Evolutionary conservation across 2,329 filamentous ascomycete species (phyloP), one percentile per base, ranked within the genome.

Genomic region (Hymenoscyphus albidus): DNA sequence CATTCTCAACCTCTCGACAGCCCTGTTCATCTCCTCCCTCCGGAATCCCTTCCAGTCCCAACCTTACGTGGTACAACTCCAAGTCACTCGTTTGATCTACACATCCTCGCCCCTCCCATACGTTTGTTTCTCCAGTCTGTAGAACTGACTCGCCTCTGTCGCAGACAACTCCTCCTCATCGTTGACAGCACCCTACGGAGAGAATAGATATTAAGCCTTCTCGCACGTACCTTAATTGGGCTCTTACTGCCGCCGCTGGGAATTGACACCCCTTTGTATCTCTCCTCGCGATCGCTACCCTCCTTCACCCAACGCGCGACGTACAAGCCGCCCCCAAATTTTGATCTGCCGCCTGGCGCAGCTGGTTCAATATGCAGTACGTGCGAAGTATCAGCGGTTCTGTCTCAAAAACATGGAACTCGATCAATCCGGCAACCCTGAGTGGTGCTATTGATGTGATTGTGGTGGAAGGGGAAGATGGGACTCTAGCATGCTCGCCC

Each of bases 371-470:
- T 42, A 98, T 98, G 95, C 93, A 98, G 83, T 98, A 98, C 90
- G 93, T 98, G 71, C 87, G 95, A 72, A 96, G 93, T 75, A 86
- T 98, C 73, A 95, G 92, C 78, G 93, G 93, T 77, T 96, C 93
- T 61, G 94, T 99, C 73, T 96, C 93, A 72, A 97, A 95, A 80
- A 94, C 95, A 78, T 99, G 95, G 95, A 99, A 99, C 79, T 97
- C 93, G 32, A 96, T 99, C 83, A 99, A 99, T 78, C 95, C 95
- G 60, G 93, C 95, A 56, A 99, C 95, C 13, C 86, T 99, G 64
- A 97, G 92, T 80, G 95, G 95, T 75, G 95, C 95, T 75, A 98
- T 99, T 80, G 95, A 99, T 83, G 94, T 98, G 72, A 97, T 99
- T 71, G 94, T 99, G 63, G 93, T 99, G 65, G 93, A 99, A 78